phyloP scores from a whole-genome alignment of 106 monocot species.

The Alisma plantagoaquatica region DNA sequence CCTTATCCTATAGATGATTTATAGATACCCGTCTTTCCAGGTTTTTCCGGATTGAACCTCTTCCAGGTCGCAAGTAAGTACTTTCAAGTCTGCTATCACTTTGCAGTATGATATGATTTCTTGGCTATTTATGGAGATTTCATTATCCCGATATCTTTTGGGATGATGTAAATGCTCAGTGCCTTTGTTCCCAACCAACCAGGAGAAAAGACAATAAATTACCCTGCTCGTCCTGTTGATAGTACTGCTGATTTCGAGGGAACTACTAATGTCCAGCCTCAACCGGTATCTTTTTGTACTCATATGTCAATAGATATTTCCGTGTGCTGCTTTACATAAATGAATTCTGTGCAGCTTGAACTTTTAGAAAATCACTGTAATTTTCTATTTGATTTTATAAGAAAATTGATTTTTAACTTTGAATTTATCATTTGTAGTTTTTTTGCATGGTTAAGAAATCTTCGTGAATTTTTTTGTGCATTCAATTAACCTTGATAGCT shows the following conservation, averaged over 20 bases:
- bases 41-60: conserved; percentile 91
- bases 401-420: too few species aligned
- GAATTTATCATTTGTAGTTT: not conserved
- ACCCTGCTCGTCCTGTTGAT: conserved; percentile 92
- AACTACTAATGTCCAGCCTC: conserved; percentile 72
- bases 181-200: conserved; percentile 71
- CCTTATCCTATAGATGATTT: too few species aligned
- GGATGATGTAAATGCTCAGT: too few species aligned
- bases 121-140: too few species aligned
- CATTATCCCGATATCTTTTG: too few species aligned
- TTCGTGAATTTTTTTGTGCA: too few species aligned
- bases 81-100: conserved; percentile 2
- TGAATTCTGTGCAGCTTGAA: not conserved
- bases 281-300: conserved; percentile 35
- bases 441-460: not conserved
- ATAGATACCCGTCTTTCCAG: too few species aligned
- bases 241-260: conserved; percentile 92
- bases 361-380: not conserved
- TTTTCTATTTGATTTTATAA: not conserved
- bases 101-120: conserved; percentile 9
- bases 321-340: not conserved
- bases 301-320: not conserved
- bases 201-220: conserved; percentile 71
- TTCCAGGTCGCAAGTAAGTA: conserved; percentile 96
- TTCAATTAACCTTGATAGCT: too few species aligned